These are phyloP conservation scores for Heliamphora pulchella DNA, from an alignment of 179 eudicot genomes.

Conservation along the genomic window DNA sequence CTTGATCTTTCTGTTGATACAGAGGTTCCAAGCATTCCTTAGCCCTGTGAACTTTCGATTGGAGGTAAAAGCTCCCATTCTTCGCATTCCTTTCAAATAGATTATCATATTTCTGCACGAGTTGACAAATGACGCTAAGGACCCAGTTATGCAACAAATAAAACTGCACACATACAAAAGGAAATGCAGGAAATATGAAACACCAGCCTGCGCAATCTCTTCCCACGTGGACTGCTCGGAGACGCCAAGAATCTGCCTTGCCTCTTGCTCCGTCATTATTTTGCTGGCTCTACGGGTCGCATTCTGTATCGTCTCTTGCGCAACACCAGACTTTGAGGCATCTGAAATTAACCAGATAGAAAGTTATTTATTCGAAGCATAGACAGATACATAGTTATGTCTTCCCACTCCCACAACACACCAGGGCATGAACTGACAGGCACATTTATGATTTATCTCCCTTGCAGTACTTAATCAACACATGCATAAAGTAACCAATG, in stretches of 20 bases:
- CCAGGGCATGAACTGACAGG: background rate
- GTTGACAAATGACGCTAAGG: background rate
- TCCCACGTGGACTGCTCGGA: slow-evolving; percentile 75
- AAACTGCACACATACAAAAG: too few relatives aligned
- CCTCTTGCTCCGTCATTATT: slow-evolving; percentile 81
- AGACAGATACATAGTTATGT: background rate
- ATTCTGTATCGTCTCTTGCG: slow-evolving; percentile 77
- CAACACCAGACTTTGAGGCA: slow-evolving; percentile 77
- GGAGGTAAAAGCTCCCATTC: slow-evolving; percentile 89
- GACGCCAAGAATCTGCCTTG: slow-evolving; percentile 87
- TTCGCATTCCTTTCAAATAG: slow-evolving; percentile 72
- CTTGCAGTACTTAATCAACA: slow-evolving; percentile 1
- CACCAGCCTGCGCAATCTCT: slow-evolving; percentile 57
- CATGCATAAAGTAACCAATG: background rate
- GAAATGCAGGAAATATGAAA: background rate
- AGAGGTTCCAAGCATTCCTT: slow-evolving; percentile 77
- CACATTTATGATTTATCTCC: too few relatives aligned
- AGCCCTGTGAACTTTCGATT: slow-evolving; percentile 87
- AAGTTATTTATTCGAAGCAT: background rate
- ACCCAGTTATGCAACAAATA: background rate
- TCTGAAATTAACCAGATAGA: slow-evolving; percentile 35
- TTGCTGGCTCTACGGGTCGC: slow-evolving; percentile 58
- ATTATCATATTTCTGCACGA: slow-evolving; percentile 58
- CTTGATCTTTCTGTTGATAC: slow-evolving; percentile 43
- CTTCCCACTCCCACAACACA: background rate